Evolutionary conservation across 1,139 yeast species (phyloP), one percentile per base, ranked within the genome.

Genomic region (Kluyveromyces sp.): DNA sequence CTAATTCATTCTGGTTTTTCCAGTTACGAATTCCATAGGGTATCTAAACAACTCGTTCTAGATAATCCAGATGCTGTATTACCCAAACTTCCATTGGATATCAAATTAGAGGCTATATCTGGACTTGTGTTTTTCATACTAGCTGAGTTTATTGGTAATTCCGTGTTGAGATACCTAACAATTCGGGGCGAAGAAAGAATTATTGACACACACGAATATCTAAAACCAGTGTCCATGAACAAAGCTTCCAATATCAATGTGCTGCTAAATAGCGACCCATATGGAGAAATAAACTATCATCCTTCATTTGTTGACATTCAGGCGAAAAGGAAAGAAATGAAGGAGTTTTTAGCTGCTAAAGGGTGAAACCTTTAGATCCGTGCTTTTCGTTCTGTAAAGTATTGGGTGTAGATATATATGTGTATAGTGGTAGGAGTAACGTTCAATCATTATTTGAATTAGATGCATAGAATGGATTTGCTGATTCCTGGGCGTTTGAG

Each of bases 1-100:
- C 44, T 64, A 10, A 33, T 60, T 3, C 68, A 64, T 48, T 52
- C 67, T 4, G 67, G 61, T 1, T 62, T 58, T 41, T 61, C 66
- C 4, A 61, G 65, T 31, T 61, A 60, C 45, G 67, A 63, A 47
- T 64, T 59, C 42, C 57, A 60, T 42, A 61, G 56, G 40, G 40
- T 61, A 15, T 32, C 52, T 25, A 61, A 61, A 45, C 47, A 50
- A 34, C 42, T 48, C 34, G 34, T 36, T 34, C 34, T 37, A 34
- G 38, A 39, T 42, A 39, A 43, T 28, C 36, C 41, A 10, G 21
- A 28, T 4, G 37, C 30, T 4, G 5, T 8, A 21, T 21, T 42
- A 25, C 25, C 35, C 3, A 40, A 35, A n/a, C 38, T 63, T 37
- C 67, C 68, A 15, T 34, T 45, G 26, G 67, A 64, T 45, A 58